Percentiles rank a stretch among this genome's conserved stretches.
Conservation (phyloP, 2,329 filamentous ascomycete species). For the Fragosphaeria purpurea region DNA sequence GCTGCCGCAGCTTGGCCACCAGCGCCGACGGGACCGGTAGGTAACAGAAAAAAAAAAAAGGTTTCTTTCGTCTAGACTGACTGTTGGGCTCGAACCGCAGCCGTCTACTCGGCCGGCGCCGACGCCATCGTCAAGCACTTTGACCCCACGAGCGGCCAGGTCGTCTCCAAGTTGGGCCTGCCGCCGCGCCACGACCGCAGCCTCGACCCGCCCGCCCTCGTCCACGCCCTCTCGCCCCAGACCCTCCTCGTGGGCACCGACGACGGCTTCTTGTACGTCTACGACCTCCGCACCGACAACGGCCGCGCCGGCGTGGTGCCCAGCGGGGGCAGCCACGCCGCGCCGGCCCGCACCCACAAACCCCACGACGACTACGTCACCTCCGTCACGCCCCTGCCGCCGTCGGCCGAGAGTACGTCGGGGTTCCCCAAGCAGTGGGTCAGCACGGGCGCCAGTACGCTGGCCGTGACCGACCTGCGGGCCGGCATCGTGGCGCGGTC, state of each 20-base stretch:
- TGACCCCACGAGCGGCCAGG: slow-evolving; percentile 47
- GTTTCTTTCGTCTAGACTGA: too few species aligned
- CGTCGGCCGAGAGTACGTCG: slow-evolving; percentile 70
- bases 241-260: slow-evolving; percentile 84
- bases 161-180: slow-evolving; percentile 72
- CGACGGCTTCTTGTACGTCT: slow-evolving; percentile 77
- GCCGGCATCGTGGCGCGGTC: slow-evolving; percentile 78
- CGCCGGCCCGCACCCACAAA: slow-evolving; percentile 68
- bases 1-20: slow-evolving; percentile 74
- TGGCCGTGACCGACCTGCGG: slow-evolving; percentile 82
- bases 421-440: slow-evolving; percentile 93
- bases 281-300: slow-evolving; percentile 59
- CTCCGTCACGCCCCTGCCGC: slow-evolving; percentile 72
- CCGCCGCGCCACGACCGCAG: slow-evolving; percentile 45
- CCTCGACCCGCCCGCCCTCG: slow-evolving; percentile 51
- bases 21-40: slow-evolving; percentile 63
- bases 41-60: slow-evolving; percentile 18
- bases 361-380: slow-evolving; percentile 93
- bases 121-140: slow-evolving; percentile 46
- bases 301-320: slow-evolving; percentile 29
- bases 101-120: slow-evolving; percentile 53
- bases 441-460: slow-evolving; percentile 80
- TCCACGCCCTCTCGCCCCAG: slow-evolving; percentile 79
- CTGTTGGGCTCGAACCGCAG: slow-evolving; percentile 9
- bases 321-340: slow-evolving; percentile 28